Evolutionary conservation across 805 yeast species (phyloP), one percentile per base, ranked within the genome.

Genomic region (Vanderwaltozyma verrucispora): DNA sequence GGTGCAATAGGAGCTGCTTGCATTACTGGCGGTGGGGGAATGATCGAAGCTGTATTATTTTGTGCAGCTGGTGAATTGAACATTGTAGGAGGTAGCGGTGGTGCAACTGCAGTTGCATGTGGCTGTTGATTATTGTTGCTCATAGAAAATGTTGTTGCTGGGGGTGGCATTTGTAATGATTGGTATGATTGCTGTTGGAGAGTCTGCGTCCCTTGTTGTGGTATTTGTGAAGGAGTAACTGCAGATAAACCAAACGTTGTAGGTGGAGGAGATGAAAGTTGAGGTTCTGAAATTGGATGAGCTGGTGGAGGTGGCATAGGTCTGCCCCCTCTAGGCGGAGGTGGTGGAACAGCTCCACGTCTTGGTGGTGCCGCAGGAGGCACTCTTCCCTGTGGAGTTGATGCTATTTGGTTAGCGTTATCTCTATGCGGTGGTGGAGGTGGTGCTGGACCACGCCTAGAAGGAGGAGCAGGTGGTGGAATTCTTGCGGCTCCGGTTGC

Each of bases 361-460:
- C 48, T 47, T n/a, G 49, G 39, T 12, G 44, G 41, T 19, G 50
- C 40, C 25, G 53, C 44, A n/a, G 53, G 44, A 14, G 59, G 39
- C n/a, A 52, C 36, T 17, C 51, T 44, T 16, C 58, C 31, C 4
- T 55, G 32, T n/a, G n/a, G n/a, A n/a, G n/a, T n/a, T n/a, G n/a
- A n/a, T n/a, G n/a, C n/a, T n/a, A n/a, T n/a, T 10, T 54, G 18
- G 11, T 51, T 28, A 3, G 52, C 38, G 18, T 42, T 35, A n/a
- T 32, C 41, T 40, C 46, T 37, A 33, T 41, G 45, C 31, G 55
- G 56, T 10, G 51, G 55, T 5, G 51, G 50, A n/a, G 56, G 53
- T 17, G 60, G 62, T 10, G 54, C 56, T 8, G 58, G 53, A 5
- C 59, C 54, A 17, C 59, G 48, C 29, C 56, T 51, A 30, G 59